Evolutionary conservation across 371 early-diverging fungal genomes (phyloP).

Genomic region (Zopfochytrium polystomum): DNA sequence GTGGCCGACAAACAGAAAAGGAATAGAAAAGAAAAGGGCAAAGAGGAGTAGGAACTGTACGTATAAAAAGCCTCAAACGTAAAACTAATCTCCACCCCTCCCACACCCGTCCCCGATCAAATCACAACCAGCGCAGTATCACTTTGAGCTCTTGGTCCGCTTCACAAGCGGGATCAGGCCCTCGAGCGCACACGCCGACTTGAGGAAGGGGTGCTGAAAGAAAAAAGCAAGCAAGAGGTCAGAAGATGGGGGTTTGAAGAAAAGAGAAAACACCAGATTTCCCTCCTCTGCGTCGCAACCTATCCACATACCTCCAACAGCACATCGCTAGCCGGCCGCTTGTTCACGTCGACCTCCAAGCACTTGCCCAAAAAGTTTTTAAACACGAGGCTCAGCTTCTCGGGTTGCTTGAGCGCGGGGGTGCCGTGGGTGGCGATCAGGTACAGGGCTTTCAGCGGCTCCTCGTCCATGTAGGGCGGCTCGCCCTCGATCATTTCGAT

Average conservation of each 20-base stretch:
- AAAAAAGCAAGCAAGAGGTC: too few species aligned
- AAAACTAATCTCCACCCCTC: too few species aligned
- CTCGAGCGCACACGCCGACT: constrained; percentile 5
- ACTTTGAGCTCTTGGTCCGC: constrained; percentile 19
- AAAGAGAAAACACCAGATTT: too few species aligned
- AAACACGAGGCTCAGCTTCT: constrained; percentile 71
- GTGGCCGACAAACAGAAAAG: too few species aligned
- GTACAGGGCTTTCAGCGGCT: constrained; percentile 88
- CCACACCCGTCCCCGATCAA: neutral
- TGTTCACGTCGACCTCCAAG: constrained; percentile 85
- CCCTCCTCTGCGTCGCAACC: too few species aligned
- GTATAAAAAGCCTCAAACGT: too few species aligned
- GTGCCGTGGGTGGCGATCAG: constrained; percentile 97
- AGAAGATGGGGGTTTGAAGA: too few species aligned
- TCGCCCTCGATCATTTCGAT: too few species aligned
- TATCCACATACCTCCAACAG: constrained; percentile 62
- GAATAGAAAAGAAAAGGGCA: too few species aligned
- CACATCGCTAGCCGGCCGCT: constrained; percentile 79
- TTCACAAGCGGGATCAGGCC: constrained; percentile 10
- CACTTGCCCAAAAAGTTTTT: constrained; percentile 87
- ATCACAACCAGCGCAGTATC: too few species aligned
- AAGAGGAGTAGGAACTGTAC: too few species aligned
- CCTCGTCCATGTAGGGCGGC: constrained; percentile 96
- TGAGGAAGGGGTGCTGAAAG: constrained; percentile 35
- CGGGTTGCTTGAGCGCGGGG: constrained; percentile 86